A percentile compares a stretch with the other conserved stretches of the same genome.
These are phyloP conservation scores for Phalaenopsis hybrid DNA, from an alignment of 116 monocot genomes.

Conservation along the genomic window DNA sequence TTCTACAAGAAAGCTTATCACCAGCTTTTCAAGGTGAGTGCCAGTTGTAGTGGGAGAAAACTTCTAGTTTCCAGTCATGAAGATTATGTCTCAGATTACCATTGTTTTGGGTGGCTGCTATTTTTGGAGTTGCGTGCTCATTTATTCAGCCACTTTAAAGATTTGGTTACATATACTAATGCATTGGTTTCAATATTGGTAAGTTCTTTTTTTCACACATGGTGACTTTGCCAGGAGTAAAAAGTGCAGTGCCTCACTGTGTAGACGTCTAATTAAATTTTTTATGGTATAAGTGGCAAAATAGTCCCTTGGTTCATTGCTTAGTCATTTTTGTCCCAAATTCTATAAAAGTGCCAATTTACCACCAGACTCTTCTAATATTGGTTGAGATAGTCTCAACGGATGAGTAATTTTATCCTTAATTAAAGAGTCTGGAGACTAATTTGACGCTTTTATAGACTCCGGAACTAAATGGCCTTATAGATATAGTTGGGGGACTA, in stretches of 20 bases:
- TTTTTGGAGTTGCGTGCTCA: conserved; percentile 79
- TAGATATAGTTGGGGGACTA: no score
- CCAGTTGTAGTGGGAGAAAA: conserved; percentile 14
- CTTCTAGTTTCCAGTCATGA: conserved; percentile 16
- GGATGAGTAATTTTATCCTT: no score
- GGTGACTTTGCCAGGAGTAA: background rate
- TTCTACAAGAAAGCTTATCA: conserved; percentile 58
- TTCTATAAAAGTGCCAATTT: no score
- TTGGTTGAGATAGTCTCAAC: no score
- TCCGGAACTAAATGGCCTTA: no score
- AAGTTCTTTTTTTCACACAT: conserved; percentile 19
- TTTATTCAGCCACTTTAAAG: conserved; percentile 59
- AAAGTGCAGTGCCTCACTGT: background rate
- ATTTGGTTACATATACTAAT: conserved; percentile 80
- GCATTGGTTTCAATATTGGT: conserved; percentile 86
- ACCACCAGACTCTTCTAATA: no score
- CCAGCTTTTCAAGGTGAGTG: conserved; percentile 53
- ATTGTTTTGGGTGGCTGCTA: conserved; percentile 90
- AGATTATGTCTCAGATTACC: conserved; percentile 50
- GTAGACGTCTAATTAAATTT: background rate
- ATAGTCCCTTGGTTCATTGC: no score
- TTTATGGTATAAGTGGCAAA: background rate
- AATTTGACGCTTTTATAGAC: no score
- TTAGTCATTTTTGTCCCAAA: no score
- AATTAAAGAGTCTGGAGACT: no score